phyloP scores from a whole-genome alignment of 192 early-diverging fungal genomes.

The Backusella sp. region DNA sequence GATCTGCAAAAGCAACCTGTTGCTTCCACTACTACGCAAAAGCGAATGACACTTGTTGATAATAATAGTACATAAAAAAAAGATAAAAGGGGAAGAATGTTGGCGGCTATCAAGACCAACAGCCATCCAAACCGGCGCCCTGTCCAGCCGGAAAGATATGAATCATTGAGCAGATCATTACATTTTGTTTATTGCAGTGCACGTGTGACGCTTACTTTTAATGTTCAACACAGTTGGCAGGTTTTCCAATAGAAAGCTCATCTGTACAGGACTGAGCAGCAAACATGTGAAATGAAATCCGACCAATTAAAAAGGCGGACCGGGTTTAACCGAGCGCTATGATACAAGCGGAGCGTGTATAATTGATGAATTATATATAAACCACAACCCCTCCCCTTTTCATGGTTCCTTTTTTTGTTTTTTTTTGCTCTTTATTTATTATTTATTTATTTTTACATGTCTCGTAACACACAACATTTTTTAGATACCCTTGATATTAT shows the following conservation, averaged over 20 bases:
- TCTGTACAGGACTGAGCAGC: neutral
- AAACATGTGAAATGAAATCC: neutral
- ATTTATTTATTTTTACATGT: slow-evolving; percentile 11
- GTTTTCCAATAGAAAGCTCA: neutral
- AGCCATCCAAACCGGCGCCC: neutral
- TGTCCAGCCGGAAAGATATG: neutral
- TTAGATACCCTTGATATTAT: slow-evolving; percentile 51
- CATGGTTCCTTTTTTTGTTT: slow-evolving; percentile 1
- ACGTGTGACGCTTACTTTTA: neutral
- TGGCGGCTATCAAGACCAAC: too few relatives aligned
- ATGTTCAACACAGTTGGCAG: neutral
- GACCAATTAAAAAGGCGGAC: neutral
- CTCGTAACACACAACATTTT: slow-evolving; percentile 25
- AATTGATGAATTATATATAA: neutral
- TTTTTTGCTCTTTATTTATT: slow-evolving; percentile 12
- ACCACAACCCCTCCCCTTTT: neutral
- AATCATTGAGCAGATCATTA: neutral
- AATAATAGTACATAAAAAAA: too few relatives aligned
- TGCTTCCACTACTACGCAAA: too few relatives aligned
- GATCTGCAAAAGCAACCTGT: neutral
- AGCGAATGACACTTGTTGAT: too few relatives aligned
- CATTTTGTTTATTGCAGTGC: neutral
- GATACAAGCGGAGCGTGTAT: neutral
- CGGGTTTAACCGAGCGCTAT: neutral
- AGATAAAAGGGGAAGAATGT: too few relatives aligned